phyloP scores from a whole-genome alignment of 441 rosid species.

The Gossypium aridum region DNA sequence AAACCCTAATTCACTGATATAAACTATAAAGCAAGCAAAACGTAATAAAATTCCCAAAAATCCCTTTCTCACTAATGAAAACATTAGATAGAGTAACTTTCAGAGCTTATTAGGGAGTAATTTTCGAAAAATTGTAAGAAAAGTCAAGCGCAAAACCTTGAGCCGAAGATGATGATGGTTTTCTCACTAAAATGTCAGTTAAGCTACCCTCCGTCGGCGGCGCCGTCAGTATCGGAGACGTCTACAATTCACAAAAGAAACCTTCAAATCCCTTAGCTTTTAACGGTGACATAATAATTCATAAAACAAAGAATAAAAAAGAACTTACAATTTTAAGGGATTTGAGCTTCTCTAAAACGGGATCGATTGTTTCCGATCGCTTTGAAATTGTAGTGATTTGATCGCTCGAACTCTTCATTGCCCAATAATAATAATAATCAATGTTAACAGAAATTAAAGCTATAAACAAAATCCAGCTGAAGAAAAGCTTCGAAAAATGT shows the following conservation, averaged over 20 bases:
- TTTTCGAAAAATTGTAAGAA: neutral
- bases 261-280: neutral
- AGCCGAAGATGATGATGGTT: slow-evolving; percentile 52
- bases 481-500: neutral
- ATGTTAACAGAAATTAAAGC: neutral
- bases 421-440: neutral
- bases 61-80: neutral
- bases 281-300: neutral
- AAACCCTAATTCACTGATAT: neutral
- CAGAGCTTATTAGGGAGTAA: neutral
- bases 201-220: slow-evolving; percentile 74
- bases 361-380: slow-evolving; percentile 57
- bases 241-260: slow-evolving; percentile 30
- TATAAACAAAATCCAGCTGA: neutral
- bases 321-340: slow-evolving; percentile 70
- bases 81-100: neutral
- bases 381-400: slow-evolving; percentile 77
- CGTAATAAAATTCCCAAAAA: neutral
- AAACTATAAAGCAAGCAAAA: neutral
- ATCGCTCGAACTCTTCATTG: slow-evolving; percentile 35
- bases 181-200: slow-evolving; percentile 89
- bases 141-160: slow-evolving; percentile 31
- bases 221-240: slow-evolving; percentile 67
- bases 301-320: neutral
- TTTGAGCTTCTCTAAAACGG: slow-evolving; percentile 63